Conservation (phyloP, 495 filamentous ascomycete species). For the Talaromyces wortmannii region DNA sequence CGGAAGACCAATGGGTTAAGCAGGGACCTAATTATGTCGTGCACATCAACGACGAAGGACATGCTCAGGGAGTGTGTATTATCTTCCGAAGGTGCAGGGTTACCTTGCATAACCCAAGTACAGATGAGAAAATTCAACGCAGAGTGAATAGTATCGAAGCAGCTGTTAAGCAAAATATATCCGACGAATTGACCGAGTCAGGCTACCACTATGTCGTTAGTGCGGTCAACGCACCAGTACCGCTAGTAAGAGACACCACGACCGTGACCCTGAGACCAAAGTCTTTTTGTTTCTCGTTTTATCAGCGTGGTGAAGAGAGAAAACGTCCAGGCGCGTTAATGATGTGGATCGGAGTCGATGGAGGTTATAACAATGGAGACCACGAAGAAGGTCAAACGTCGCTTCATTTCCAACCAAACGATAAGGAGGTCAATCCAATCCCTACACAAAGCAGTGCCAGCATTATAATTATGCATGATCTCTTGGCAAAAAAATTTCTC, state of each 20-base stretch:
- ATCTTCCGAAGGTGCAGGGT: background rate
- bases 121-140: background rate
- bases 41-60: background rate
- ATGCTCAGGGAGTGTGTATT: background rate
- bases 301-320: background rate
- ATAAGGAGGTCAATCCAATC: background rate
- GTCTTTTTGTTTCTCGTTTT: background rate
- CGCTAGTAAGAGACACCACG: background rate
- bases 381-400: background rate
- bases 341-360: background rate
- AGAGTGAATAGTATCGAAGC: background rate
- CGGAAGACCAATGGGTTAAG: background rate
- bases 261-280: background rate
- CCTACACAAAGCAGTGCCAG: background rate
- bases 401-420: background rate
- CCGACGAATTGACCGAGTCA: background rate
- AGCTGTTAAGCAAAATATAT: background rate
- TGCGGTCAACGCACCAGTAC: background rate
- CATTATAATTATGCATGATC: constrained; percentile 1
- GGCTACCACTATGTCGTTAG: background rate
- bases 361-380: background rate
- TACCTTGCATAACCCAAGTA: background rate
- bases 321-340: background rate
- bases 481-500: background rate
- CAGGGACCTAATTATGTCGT: background rate